Evolutionary conservation across 2,329 filamentous ascomycete genomes (phyloP), one percentile per base, ranked within the genome.

Genomic region (Aspergillus quadricinctus): DNA sequence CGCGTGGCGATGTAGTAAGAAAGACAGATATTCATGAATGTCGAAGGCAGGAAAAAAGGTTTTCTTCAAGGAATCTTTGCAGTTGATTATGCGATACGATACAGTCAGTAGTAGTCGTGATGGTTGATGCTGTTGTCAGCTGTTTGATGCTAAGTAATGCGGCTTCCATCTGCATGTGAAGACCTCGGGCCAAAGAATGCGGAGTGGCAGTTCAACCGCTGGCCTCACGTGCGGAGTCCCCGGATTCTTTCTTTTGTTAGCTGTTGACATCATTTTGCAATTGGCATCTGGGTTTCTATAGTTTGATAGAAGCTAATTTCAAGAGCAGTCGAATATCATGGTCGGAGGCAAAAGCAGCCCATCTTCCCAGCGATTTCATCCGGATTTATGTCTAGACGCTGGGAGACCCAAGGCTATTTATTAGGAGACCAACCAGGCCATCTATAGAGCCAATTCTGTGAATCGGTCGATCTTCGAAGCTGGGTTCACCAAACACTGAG

Each of bases 201-300:
- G 62, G 49, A 57, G 53, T 56, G 56, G 52, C 45, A 37, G 50
- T 37, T 17, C 31, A 14, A 37, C 31, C 17, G 40, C 50, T 51
- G 35, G 29, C 41, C 61, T 65, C 63, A 65, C 63, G 63, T 65
- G 63, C 56, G 50, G 52, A 49, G 57, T 58, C 57, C 56, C 61
- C 59, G 58, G 59, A 43, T 8, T 37, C 7, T 17, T 23, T 9
- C 46, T 5, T 8, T 37, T 23, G 23, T 37, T 17, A n/a, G 35
- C 40, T 23, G 6, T 27, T 28, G 14, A 46, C 23, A 46, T 46
- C 43, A 46, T 46, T 46, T 35, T 5, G 31, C 11, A 7, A 35
- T 17, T 25, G 43, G 11, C 10, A 27, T 27, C 25, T 46, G 27
- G 21, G 21, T 46, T 17, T 46, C 23, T 46, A 46, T 23, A 23